These are phyloP conservation scores for Penicillium egyptiacum DNA, from an alignment of 495 filamentous ascomycete genomes.

Conservation along the genomic window DNA sequence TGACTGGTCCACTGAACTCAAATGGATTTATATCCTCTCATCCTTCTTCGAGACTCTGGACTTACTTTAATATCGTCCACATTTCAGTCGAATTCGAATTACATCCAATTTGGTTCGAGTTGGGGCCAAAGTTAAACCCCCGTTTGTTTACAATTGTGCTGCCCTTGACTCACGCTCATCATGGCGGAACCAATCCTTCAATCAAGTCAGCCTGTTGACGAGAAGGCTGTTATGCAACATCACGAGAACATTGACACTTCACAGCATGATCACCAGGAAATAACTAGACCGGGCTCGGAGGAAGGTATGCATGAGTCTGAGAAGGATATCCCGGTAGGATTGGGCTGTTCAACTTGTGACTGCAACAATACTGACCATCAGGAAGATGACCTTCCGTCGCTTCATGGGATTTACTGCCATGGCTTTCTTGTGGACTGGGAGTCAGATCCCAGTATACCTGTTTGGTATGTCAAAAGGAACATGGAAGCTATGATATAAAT, in stretches of 20 bases:
- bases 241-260: constrained; percentile 21
- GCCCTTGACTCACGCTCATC: constrained; percentile 3
- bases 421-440: constrained; percentile 66
- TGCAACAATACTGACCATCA: constrained; percentile 3
- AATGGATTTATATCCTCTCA: constrained; percentile 1
- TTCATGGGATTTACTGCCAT: constrained; percentile 62
- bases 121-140: constrained; percentile 1
- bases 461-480: constrained; percentile 42
- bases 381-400: constrained; percentile 55
- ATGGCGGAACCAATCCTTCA: constrained; percentile 25
- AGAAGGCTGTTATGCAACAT: constrained; percentile 26
- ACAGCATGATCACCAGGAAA: constrained; percentile 30
- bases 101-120: not conserved
- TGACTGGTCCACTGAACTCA: not conserved
- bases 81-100: not conserved
- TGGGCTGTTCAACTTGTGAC: not conserved
- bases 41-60: not conserved
- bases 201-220: constrained; percentile 23
- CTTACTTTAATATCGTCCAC: not conserved
- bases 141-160: not conserved
- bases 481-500: not conserved
- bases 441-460: constrained; percentile 63
- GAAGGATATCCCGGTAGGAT: constrained; percentile 22
- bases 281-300: constrained; percentile 18
- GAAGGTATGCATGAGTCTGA: constrained; percentile 25